These are phyloP conservation scores for Albophoma yamanashiensis DNA, from an alignment of 2,329 filamentous ascomycete species.

Conservation along the genomic window DNA sequence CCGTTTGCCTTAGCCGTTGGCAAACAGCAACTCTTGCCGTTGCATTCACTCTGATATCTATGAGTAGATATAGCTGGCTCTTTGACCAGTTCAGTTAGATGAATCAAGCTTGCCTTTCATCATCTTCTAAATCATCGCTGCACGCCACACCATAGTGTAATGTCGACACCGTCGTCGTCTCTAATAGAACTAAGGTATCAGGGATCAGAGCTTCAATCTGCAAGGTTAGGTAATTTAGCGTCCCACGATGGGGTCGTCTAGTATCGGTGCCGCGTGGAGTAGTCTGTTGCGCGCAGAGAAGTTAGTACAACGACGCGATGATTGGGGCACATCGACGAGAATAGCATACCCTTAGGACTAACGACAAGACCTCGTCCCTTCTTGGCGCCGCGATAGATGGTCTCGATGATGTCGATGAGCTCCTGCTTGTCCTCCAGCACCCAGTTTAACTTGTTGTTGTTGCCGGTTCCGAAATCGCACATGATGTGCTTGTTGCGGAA, in stretches of 20 bases:
- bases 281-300: slow-evolving; percentile 11
- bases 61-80: no score
- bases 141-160: background rate
- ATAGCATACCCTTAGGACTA: slow-evolving; percentile 64
- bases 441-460: slow-evolving; percentile 98
- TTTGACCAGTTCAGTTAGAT: no score
- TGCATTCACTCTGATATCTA: no score
- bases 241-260: slow-evolving; percentile 6
- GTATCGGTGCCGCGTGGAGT: slow-evolving; percentile 27
- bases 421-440: slow-evolving; percentile 94
- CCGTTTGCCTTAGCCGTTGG: no score
- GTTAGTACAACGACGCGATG: slow-evolving; percentile 1
- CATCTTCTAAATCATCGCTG: no score
- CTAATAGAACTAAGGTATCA: background rate
- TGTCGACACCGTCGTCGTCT: background rate
- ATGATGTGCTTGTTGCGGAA: slow-evolving; percentile 99
- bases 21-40: no score
- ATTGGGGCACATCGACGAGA: background rate
- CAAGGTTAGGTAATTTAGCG: background rate
- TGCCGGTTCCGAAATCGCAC: slow-evolving; percentile 94
- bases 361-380: slow-evolving; percentile 95
- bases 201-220: background rate
- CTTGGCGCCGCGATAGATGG: slow-evolving; percentile 95
- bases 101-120: no score
- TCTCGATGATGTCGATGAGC: slow-evolving; percentile 96